Evolutionary conservation across 169 alveolate genomes (phyloP), one percentile per base, ranked within the genome.

Genomic region (Plasmodium berghei): DNA sequence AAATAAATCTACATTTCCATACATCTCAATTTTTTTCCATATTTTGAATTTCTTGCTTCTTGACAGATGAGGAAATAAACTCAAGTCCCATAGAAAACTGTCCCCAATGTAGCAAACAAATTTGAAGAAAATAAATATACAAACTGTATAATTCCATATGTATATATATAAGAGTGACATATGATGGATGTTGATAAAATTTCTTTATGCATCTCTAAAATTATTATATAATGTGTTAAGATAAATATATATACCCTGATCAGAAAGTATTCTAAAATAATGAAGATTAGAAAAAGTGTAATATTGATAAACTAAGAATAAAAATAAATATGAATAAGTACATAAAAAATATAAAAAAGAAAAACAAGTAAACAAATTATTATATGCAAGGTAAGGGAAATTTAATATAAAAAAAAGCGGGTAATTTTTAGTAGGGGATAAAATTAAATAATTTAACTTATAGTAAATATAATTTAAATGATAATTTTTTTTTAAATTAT

Each of bases 311-410:
- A 80, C 24, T 3, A 80, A 46, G 49, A 80, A 66, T n/a, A 34
- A 80, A 18, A 58, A n/a, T 8, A 80, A 58, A 42, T 80, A 80
- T 14, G 72, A 20, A 26, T 66, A 67, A 18, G 72, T 42, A 67
- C 73, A 80, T 54, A 80, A 66, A 66, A 80, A 80, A 46, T 80
- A 80, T 54, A 69, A 26, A 24, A 80, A 80, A 58, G 72, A 66
- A 70, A 80, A 80, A 28, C 64, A 64, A 12, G 73, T 22, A 56
- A 80, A 40, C 18, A 70, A 54, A 54, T 66, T 66, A 26, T 80
- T 28, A 49, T 80, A 12, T 6, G 49, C 18, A 22, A 56, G 73
- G 34, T 54, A 52, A 2, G 90, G 24, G 46, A 67, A 14, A 49
- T 66, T 49, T 10, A 14, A 12, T 1, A 66, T 8, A 55, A 56